A percentile compares a stretch with the other conserved stretches of the same genome.
Evolutionary conservation across 2,329 filamentous ascomycete species (phyloP).

Genomic region (Drechmeria coniospora): DNA sequence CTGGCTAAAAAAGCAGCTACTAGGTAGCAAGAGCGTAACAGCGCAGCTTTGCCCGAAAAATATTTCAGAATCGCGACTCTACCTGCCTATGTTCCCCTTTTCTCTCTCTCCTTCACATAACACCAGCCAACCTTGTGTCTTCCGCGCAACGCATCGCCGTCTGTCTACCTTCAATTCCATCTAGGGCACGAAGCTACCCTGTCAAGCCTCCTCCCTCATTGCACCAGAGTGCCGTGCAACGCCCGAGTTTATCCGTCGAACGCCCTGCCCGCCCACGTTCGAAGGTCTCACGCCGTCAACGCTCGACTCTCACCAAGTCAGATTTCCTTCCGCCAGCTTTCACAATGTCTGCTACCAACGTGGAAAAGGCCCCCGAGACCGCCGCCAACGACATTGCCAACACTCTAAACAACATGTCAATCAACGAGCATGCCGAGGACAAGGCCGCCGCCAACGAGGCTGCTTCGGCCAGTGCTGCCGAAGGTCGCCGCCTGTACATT

Average conservation of each 20-base stretch:
- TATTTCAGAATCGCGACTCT: constrained; percentile 24
- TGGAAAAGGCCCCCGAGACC: constrained; percentile 50
- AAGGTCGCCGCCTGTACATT: constrained; percentile 98
- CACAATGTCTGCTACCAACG: constrained; percentile 65
- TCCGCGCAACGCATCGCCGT: constrained; percentile 32
- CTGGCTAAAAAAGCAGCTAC: too few species aligned
- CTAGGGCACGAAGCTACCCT: constrained; percentile 92
- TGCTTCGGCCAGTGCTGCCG: constrained; percentile 90
- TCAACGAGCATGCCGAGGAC: constrained; percentile 36
- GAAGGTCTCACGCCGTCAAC: constrained; percentile 27
- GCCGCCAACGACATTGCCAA: constrained; percentile 66
- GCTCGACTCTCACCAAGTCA: constrained; percentile 34
- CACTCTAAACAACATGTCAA: constrained; percentile 57
- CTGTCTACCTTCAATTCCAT: constrained; percentile 30
- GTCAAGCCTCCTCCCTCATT: constrained; percentile 39
- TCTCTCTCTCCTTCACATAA: constrained; percentile 26
- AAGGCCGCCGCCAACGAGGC: constrained; percentile 64
- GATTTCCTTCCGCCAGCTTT: constrained; percentile 25
- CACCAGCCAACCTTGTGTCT: constrained; percentile 28
- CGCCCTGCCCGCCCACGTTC: constrained; percentile 24
- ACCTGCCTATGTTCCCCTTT: constrained; percentile 13
- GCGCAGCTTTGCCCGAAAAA: constrained; percentile 15
- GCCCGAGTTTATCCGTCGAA: constrained; percentile 25
- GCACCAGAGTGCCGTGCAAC: constrained; percentile 61
- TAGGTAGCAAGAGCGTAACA: background rate